These are phyloP conservation scores for Yamadazyma olivae DNA, from an alignment of 805 yeast species.

Conservation along the genomic window DNA sequence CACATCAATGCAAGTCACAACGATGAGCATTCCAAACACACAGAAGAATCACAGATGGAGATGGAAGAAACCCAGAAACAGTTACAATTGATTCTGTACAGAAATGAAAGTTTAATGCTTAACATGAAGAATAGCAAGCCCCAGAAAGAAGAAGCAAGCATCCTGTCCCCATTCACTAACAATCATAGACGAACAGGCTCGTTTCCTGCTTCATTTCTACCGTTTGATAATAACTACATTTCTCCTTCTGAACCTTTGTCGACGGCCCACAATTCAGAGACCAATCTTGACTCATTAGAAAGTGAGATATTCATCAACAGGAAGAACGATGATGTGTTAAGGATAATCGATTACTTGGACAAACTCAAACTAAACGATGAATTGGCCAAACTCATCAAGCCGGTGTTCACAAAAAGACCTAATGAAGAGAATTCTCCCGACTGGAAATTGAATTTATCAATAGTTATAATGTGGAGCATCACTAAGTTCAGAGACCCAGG, in stretches of 20 bases:
- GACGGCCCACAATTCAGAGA: neutral
- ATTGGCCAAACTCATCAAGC: slow-evolving; percentile 25
- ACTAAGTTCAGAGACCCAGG: slow-evolving; percentile 33
- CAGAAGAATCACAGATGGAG: slow-evolving; percentile 12
- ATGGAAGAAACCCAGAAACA: slow-evolving; percentile 38
- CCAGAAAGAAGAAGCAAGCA: slow-evolving; percentile 1
- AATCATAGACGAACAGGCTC: slow-evolving; percentile 12
- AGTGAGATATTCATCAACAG: slow-evolving; percentile 21
- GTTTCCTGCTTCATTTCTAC: slow-evolving; percentile 7
- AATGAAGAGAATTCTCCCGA: slow-evolving; percentile 9
- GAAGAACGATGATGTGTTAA: slow-evolving; percentile 25
- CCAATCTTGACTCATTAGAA: slow-evolving; percentile 11
- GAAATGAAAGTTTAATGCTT: slow-evolving; percentile 70
- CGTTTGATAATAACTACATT: slow-evolving; percentile 3
- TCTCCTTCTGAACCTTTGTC: slow-evolving; percentile 5
- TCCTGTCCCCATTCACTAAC: neutral
- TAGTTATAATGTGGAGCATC: slow-evolving; percentile 39
- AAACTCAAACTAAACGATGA: slow-evolving; percentile 26
- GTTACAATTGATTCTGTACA: slow-evolving; percentile 56
- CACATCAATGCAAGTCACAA: neutral
- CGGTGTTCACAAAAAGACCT: slow-evolving; percentile 10
- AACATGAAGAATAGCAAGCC: slow-evolving; percentile 28
- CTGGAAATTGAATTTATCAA: slow-evolving; percentile 35
- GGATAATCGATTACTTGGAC: slow-evolving; percentile 36
- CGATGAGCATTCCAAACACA: neutral